These are phyloP conservation scores for Phaeodactylum tricornutum DNA, from an alignment of 108 stramenopile species.

Conservation along the genomic window DNA sequence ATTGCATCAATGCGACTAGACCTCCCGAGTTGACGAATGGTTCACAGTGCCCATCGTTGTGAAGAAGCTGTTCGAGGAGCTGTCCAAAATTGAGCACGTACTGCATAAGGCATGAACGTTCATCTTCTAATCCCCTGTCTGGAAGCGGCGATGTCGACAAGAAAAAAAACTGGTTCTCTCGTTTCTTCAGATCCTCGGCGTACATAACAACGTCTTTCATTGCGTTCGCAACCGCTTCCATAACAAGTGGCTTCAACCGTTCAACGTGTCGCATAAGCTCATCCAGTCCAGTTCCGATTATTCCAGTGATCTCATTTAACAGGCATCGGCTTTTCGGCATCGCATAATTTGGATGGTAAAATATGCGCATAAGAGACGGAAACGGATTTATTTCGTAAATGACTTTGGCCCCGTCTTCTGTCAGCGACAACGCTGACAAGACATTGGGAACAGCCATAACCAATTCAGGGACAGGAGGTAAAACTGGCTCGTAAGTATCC, in stretches of 20 bases:
- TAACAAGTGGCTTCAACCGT: constrained; percentile 40
- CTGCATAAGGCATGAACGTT: constrained; percentile 71
- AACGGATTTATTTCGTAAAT: constrained; percentile 74
- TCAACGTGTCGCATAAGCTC: constrained; percentile 91
- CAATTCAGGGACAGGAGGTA: constrained; percentile 72
- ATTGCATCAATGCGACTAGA: constrained; percentile 53
- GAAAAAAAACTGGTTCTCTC: constrained; percentile 22
- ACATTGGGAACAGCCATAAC: constrained; percentile 88
- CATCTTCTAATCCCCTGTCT: constrained; percentile 34
- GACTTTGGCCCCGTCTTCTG: constrained; percentile 68
- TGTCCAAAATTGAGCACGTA: constrained; percentile 79
- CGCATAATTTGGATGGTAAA: constrained; percentile 75
- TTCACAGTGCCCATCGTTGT: constrained; percentile 68
- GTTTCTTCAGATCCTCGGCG: constrained; percentile 31
- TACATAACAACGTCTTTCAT: constrained; percentile 55
- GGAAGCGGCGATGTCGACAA: too few relatives aligned
- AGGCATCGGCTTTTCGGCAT: constrained; percentile 81
- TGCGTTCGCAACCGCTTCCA: constrained; percentile 54
- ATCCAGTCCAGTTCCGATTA: constrained; percentile 83
- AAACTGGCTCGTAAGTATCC: constrained; percentile 19
- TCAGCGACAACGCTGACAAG: constrained; percentile 75
- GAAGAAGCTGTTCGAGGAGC: constrained; percentile 79
- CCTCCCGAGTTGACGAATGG: constrained; percentile 74
- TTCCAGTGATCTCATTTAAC: constrained; percentile 76
- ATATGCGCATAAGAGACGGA: constrained; percentile 64